Conservation (phyloP, 495 filamentous ascomycete genomes). For the Parathielavia hyrcaniae region DNA sequence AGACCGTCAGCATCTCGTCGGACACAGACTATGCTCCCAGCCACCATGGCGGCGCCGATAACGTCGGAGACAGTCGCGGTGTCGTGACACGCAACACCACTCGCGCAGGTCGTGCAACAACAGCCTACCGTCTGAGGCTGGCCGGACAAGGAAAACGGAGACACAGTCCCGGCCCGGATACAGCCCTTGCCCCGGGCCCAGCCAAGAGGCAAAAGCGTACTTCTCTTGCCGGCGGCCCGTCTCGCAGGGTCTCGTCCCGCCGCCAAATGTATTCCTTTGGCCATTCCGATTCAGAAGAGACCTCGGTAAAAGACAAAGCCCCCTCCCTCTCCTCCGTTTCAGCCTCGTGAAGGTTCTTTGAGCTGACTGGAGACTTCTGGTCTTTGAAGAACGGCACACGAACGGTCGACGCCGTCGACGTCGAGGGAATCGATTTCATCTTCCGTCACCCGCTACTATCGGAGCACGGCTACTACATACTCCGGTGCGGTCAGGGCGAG, state of each 20-base stretch:
- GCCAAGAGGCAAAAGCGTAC: neutral
- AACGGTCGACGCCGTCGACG: neutral
- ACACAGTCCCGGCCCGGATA: neutral
- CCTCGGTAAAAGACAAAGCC: no score
- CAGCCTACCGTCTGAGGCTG: no score
- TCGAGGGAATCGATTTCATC: conserved; percentile 6
- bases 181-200: neutral
- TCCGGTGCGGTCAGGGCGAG: neutral
- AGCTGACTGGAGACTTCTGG: neutral
- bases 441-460: neutral
- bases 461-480: neutral
- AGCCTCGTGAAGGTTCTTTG: neutral
- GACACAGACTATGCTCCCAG: neutral
- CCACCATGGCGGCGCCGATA: neutral
- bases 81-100: no score
- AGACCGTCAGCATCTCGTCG: neutral
- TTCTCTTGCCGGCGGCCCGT: neutral
- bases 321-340: neutral
- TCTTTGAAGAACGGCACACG: neutral
- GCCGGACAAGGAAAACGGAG: neutral
- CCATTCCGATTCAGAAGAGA: no score
- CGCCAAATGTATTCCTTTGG: no score
- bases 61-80: neutral
- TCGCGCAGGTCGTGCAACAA: no score
- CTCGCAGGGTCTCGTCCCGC: no score